Conservation (phyloP, 805 yeast species). For the Saccharomycopsis synnaedendra region DNA sequence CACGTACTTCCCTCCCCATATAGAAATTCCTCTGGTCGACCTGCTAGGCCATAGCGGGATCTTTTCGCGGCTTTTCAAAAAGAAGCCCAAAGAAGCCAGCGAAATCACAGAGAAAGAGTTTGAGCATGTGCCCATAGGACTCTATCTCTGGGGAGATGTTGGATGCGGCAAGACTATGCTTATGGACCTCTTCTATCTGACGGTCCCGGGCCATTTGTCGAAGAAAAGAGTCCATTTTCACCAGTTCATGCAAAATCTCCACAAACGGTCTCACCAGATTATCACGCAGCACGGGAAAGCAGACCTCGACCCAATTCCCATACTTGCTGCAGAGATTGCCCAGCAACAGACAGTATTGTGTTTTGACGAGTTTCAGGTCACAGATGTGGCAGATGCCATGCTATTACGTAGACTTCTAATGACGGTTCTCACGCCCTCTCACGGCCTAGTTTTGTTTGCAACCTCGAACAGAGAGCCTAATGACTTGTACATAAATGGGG, state of each 20-base stretch:
- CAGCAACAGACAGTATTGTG: conserved; percentile 68
- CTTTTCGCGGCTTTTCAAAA: conserved; percentile 24
- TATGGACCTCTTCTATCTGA: conserved; percentile 87
- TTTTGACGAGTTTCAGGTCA: conserved; percentile 95
- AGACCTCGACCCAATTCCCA: conserved; percentile 74
- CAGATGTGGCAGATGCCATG: conserved; percentile 99
- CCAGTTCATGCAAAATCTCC: conserved; percentile 92
- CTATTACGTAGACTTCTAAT: conserved; percentile 65
- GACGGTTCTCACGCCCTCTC: conserved; percentile 54
- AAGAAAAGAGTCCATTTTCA: conserved; percentile 87
- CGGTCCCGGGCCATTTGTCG: conserved; percentile 66
- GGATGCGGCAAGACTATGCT: conserved; percentile 98
- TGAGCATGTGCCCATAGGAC: conserved; percentile 57
- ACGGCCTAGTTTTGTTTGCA: conserved; percentile 82
- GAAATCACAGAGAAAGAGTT: conserved; percentile 12
- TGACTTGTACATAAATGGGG: conserved; percentile 86
- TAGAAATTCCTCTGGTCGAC: conserved; percentile 39
- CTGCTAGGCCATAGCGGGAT: not conserved
- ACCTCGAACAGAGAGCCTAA: conserved; percentile 95
- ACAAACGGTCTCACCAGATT: conserved; percentile 67
- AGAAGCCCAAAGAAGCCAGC: conserved; percentile 2
- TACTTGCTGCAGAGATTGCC: conserved; percentile 76
- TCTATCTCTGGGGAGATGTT: conserved; percentile 92
- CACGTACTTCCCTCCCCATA: conserved; percentile 51
- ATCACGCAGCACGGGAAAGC: conserved; percentile 44